These are phyloP conservation scores for Pseudocercospora macadamiae DNA, from an alignment of 2,329 filamentous ascomycete genomes.

Conservation along the genomic window DNA sequence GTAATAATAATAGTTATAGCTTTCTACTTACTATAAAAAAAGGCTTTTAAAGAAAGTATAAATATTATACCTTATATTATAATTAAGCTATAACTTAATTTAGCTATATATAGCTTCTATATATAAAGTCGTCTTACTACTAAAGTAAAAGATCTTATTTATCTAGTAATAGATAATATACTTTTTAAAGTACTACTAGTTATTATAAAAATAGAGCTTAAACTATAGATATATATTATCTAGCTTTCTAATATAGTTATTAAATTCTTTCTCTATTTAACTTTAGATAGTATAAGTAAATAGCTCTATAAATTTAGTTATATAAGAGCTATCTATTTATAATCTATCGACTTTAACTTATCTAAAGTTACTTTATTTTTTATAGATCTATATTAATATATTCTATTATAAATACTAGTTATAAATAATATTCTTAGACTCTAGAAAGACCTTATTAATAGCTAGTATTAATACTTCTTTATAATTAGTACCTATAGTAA, in stretches of 20 bases:
- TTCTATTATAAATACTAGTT: not conserved
- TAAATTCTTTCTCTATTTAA: not conserved
- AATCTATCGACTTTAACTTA: not conserved
- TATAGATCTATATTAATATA: not conserved
- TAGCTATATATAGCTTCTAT: not conserved
- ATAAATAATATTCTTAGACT: not conserved
- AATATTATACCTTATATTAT: not conserved
- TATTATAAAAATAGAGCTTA: not conserved
- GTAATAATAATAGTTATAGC: not conserved
- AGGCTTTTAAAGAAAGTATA: not conserved
- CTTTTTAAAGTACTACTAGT: not conserved
- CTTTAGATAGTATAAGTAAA: not conserved
- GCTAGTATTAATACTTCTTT: not conserved
- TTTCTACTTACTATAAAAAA: not conserved
- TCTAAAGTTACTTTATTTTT: not conserved
- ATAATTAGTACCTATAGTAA: not conserved
- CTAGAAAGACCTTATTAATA: not conserved
- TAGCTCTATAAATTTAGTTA: not conserved
- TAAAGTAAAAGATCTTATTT: not conserved
- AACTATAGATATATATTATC: not conserved
- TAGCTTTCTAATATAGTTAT: not conserved
- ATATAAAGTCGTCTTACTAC: not conserved
- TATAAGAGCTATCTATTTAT: not conserved
- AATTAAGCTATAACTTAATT: not conserved
- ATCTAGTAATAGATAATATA: not conserved